A percentile compares a stretch with the other conserved stretches of the same genome.
Evolutionary conservation across 306 rosid genomes (phyloP).

Genomic region (Comarum palustre): DNA sequence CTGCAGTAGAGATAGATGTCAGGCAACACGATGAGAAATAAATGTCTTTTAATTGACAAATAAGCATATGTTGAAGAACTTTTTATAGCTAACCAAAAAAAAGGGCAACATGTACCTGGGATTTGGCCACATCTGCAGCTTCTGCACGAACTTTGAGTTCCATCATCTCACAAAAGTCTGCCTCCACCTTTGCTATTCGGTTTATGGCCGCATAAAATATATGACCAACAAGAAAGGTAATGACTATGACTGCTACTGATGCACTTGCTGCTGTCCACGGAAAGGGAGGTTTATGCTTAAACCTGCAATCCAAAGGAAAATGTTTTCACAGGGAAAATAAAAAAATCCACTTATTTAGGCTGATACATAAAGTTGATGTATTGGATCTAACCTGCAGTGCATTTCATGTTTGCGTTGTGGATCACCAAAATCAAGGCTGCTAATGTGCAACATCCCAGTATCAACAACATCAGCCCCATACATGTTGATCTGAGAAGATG

Average conservation of each 20-base stretch:
- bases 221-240: slow-evolving; percentile 75
- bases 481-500: slow-evolving; percentile 71
- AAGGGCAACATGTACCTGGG: slow-evolving; percentile 57
- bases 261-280: slow-evolving; percentile 78
- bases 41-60: slow-evolving; percentile 1
- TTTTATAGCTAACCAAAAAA: neutral
- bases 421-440: slow-evolving; percentile 88
- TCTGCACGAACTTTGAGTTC: slow-evolving; percentile 75
- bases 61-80: neutral
- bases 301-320: slow-evolving; percentile 44
- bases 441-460: slow-evolving; percentile 65
- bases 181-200: slow-evolving; percentile 81
- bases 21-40: slow-evolving; percentile 9
- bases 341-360: slow-evolving; percentile 17
- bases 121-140: slow-evolving; percentile 98
- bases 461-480: slow-evolving; percentile 75
- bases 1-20: slow-evolving; percentile 29
- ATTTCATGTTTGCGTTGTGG: slow-evolving; percentile 93
- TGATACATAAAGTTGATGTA: slow-evolving; percentile 13
- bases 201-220: slow-evolving; percentile 76
- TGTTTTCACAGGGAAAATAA: neutral
- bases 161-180: slow-evolving; percentile 59
- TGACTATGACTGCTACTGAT: slow-evolving; percentile 60
- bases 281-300: slow-evolving; percentile 67
- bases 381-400: slow-evolving; percentile 84